Evolutionary conservation across 1,284 basidiomycete species (phyloP), one percentile per base, ranked within the genome.

Genomic region (Bondarzewia mesenterica): DNA sequence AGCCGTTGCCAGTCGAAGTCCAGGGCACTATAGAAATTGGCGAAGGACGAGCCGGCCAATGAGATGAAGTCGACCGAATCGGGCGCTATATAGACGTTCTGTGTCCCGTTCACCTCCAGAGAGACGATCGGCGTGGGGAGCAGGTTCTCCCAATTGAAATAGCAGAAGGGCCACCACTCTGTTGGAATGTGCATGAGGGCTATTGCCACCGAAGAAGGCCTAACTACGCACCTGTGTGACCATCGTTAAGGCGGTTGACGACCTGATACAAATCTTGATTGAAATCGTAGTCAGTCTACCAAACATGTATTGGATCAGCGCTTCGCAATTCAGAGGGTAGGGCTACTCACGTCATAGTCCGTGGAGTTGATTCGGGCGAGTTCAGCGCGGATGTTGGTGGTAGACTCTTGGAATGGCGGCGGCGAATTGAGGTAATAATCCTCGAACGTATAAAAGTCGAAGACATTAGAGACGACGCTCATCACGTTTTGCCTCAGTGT

Each of bases 401-500:
- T 80, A 0, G 76, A 77, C 54, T 79, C 77, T 59, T 81, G 73
- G 61, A 81, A 82, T 4, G 79, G 79, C 23, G 75, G 64, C 2
- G 77, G 78, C 4, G 78, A 79, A 21, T 76, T 64, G 49, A 78
- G 59, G 57, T 82, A 81, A 54, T 70, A 82, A 43, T 79, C 72
- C 57, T 82, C 80, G 54, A 81, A 82, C 0, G 80, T 81, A 62
- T 69, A 82, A 56, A 84, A 82, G 60, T 82, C 73, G 51, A 81
- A 77, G 32, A 82, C 78, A 25, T 75, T 65, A 10, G 70, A 70
- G 49, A 80, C 66, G 52, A 70, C 74, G 8, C 66, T 68, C 44
- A 80, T 55, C 29, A 81, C 75, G 59, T 82, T 82, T 59, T 81
- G 72, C 21, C 75, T 70, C 18, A 82, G 63, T 7, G 75, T 80